Evolutionary conservation across 1,284 basidiomycete genomes (phyloP).

Genomic region (Melampsora americana): DNA sequence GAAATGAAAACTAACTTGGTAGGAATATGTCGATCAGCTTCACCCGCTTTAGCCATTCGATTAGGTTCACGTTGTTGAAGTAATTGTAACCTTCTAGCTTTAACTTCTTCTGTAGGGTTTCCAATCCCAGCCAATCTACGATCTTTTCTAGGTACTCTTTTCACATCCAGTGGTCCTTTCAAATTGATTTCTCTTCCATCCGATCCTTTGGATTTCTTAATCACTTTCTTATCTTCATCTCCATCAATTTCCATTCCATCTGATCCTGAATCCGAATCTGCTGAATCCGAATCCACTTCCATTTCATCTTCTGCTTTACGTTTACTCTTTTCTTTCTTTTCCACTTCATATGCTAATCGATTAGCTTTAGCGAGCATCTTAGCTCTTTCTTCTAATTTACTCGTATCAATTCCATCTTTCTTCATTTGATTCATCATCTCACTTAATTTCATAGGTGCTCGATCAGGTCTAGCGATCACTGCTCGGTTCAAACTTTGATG

Average conservation of each 20-base stretch:
- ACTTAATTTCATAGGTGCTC: conserved; percentile 62
- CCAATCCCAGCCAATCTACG: conserved; percentile 75
- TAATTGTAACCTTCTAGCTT: conserved; percentile 74
- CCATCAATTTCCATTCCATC: conserved; percentile 55
- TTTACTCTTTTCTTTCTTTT: conserved; percentile 61
- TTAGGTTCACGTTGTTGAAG: conserved; percentile 80
- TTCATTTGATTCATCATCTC: conserved; percentile 80
- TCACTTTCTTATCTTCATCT: conserved; percentile 56
- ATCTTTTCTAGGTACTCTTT: conserved; percentile 67
- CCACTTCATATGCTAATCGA: conserved; percentile 58
- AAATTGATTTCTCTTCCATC: conserved; percentile 58
- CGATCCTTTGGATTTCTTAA: conserved; percentile 52
- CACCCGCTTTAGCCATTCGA: conserved; percentile 80
- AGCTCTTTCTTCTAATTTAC: conserved; percentile 80
- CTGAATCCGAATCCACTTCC: conserved; percentile 61
- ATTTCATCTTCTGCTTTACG: conserved; percentile 59
- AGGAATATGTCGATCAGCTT: conserved; percentile 75
- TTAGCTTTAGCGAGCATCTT: conserved; percentile 74
- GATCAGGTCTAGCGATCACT: conserved; percentile 40
- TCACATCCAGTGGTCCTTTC: conserved; percentile 60
- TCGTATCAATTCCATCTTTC: conserved; percentile 82
- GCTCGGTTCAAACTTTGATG: conserved; percentile 67
- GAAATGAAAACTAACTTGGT: conserved; percentile 68
- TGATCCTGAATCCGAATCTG: conserved; percentile 31
- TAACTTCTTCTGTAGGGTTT: conserved; percentile 70